Percentiles rank a stretch among this genome's conserved stretches.
Conservation (phyloP, 257 asterid genomes). For the Solanum infundibuliforme region DNA sequence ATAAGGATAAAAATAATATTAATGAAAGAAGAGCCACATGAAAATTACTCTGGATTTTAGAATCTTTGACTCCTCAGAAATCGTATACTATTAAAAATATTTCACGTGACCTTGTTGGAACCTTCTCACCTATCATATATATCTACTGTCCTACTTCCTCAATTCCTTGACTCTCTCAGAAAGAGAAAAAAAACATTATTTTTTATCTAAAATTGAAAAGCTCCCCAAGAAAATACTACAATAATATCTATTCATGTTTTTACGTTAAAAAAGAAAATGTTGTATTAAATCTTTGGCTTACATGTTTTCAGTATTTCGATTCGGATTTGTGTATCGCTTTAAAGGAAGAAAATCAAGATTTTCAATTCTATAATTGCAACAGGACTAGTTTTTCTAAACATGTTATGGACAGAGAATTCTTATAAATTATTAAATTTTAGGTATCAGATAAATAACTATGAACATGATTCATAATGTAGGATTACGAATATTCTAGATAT, state of each 20-base stretch:
- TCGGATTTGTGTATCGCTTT: not conserved
- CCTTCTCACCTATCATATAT: not conserved
- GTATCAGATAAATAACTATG: too few species aligned
- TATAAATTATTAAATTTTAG: too few species aligned
- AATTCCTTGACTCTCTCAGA: not conserved
- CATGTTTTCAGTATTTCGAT: not conserved
- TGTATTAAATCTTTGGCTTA: not conserved
- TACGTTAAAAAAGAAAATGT: not conserved
- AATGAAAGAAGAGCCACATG: not conserved
- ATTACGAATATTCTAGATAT: not conserved
- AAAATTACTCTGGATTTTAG: not conserved
- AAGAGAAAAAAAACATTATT: not conserved
- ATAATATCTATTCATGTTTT: not conserved
- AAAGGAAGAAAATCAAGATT: not conserved
- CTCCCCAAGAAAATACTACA: not conserved
- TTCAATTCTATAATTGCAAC: not conserved
- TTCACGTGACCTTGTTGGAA: not conserved
- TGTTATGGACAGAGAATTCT: too few species aligned
- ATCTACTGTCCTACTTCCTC: not conserved
- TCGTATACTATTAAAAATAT: not conserved
- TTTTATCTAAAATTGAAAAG: not conserved
- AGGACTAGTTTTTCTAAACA: not conserved
- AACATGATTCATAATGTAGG: too few species aligned
- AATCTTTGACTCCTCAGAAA: not conserved
- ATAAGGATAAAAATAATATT: not conserved